phyloP scores from a whole-genome alignment of 2,329 filamentous ascomycete genomes.

The Diaporthe citri region DNA sequence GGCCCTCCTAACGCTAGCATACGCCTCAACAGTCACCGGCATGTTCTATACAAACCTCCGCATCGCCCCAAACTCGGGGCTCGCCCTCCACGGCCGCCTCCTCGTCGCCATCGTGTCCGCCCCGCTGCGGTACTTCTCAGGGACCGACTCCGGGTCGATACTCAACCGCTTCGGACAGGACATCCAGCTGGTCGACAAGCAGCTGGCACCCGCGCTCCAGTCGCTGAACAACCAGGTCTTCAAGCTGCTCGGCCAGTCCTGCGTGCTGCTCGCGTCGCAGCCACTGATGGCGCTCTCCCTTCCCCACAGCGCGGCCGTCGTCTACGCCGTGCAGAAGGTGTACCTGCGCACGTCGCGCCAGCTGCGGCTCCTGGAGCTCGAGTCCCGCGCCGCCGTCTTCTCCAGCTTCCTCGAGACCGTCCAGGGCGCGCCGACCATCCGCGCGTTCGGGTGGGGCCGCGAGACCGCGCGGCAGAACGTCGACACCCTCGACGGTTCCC shows the following conservation, averaged over 20 bases:
- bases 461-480: constrained; percentile 42
- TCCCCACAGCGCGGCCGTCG: constrained; percentile 55
- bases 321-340: constrained; percentile 62
- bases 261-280: constrained; percentile 59
- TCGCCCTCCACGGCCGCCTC: constrained; percentile 48
- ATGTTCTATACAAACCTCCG: constrained; percentile 50
- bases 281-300: constrained; percentile 59
- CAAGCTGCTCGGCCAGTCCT: constrained; percentile 57
- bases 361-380: constrained; percentile 66
- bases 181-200: constrained; percentile 57
- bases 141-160: constrained; percentile 55
- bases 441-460: constrained; percentile 61
- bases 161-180: constrained; percentile 61
- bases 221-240: constrained; percentile 52
- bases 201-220: constrained; percentile 53
- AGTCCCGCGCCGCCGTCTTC: constrained; percentile 63
- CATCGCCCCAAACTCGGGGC: constrained; percentile 54
- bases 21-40: constrained; percentile 50
- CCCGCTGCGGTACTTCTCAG: constrained; percentile 55
- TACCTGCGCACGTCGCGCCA: constrained; percentile 70
- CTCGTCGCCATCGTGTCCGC: constrained; percentile 52
- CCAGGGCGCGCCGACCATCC: constrained; percentile 58
- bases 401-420: constrained; percentile 56
- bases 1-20: constrained; percentile 50
- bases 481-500: constrained; percentile 56